Evolutionary conservation across 1,139 yeast species (phyloP), one percentile per base, ranked within the genome.

Genomic region (Pichia inconspicua): DNA sequence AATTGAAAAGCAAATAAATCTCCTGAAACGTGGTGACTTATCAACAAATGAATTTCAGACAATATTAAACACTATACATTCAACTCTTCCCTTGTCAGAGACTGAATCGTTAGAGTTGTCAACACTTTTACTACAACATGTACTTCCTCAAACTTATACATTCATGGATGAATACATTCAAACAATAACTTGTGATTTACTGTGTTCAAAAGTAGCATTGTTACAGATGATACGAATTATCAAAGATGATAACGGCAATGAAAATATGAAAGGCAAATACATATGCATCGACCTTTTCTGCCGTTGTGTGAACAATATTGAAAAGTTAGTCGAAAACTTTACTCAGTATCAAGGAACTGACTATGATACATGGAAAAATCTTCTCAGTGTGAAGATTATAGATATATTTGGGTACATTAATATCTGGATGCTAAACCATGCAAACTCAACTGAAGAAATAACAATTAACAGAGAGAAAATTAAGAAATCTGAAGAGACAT

Each of bases 111-210:
- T 50, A 11, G 31, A 34, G n/a, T 31, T 50, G 11, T 35, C 52
- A 11, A 46, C 51, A 1, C 34, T 32, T 14, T 15, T 55, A 10
- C 28, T 55, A 4, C 28, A 47, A 5, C 38, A 31, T 25, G 45
- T 45, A 4, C 41, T 54, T 28, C 57, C 57, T 2, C 48, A 51
- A 27, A 45, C 55, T 3, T 55, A 49, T 28, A 1, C n/a, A 4
- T 43, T 55, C 9, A 6, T 50, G 11, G 50, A 48, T 34, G n/a
- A 30, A 8, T 30, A 39, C 7, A 34, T 42, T 0, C 43, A 46
- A 28, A 25, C 17, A 4, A 43, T 41, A 1, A 37, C 54, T 4
- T n/a, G 25, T 40, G 40, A 32, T 12, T 15, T 50, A 19, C 15
- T 41, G 19, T 4, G 38, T 17, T 34, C 44, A 1, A 35, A 25